Percentiles rank a stretch among this genome's conserved stretches.
phyloP scores from a whole-genome alignment of 441 rosid genomes.

The Gossypium schwendimanii region DNA sequence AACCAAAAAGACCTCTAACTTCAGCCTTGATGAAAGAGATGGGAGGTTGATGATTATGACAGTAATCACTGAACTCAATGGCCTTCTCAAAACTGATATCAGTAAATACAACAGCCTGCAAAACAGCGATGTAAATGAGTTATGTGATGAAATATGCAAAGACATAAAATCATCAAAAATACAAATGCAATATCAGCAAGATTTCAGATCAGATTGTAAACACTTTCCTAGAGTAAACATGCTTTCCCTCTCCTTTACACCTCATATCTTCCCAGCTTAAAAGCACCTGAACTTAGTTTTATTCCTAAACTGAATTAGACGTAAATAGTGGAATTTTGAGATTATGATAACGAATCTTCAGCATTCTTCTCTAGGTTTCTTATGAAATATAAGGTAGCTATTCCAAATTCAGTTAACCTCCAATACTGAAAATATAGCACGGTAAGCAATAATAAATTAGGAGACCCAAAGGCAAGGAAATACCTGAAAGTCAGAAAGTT shows the following conservation, averaged over 20 bases:
- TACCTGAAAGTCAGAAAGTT: constrained; percentile 25
- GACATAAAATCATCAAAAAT: background rate
- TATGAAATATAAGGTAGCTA: background rate
- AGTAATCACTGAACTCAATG: constrained; percentile 67
- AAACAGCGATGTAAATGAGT: background rate
- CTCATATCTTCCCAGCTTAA: background rate
- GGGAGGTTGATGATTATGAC: constrained; percentile 77
- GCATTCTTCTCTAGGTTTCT: background rate
- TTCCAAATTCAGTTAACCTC: background rate
- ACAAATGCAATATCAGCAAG: background rate
- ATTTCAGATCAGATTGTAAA: constrained; percentile 1
- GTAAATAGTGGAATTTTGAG: background rate
- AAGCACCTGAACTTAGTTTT: background rate
- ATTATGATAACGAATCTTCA: background rate
- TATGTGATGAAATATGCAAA: background rate
- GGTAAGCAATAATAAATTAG: background rate
- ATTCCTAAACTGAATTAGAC: background rate
- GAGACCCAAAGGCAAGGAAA: background rate
- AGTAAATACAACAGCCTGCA: constrained; percentile 90
- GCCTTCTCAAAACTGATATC: constrained; percentile 70
- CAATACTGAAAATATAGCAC: background rate
- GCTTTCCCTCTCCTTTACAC: background rate
- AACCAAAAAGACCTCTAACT: constrained; percentile 93
- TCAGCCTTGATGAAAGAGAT: constrained; percentile 89
- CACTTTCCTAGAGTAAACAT: background rate